These are phyloP conservation scores for Beauveria medogensis DNA, from an alignment of 2,329 filamentous ascomycete genomes.

Conservation along the genomic window DNA sequence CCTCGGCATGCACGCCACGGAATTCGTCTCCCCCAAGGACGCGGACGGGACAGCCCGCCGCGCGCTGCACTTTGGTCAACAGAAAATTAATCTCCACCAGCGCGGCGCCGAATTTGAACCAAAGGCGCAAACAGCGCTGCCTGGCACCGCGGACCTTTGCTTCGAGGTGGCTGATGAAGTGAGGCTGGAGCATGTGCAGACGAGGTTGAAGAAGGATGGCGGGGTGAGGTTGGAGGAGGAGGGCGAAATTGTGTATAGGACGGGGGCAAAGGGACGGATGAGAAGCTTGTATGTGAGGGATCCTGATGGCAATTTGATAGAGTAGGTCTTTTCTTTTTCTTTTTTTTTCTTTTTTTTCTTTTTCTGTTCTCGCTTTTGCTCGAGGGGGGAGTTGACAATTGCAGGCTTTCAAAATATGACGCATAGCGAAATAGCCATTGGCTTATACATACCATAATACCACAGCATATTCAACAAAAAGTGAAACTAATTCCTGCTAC, in stretches of 20 bases:
- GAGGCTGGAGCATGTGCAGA: slow-evolving; percentile 37
- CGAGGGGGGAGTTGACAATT: neutral
- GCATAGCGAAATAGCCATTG: neutral
- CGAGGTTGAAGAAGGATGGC: slow-evolving; percentile 30
- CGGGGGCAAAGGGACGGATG: slow-evolving; percentile 46
- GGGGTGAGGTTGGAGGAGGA: slow-evolving; percentile 42
- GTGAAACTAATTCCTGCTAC: neutral
- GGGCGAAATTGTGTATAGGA: slow-evolving; percentile 42
- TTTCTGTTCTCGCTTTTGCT: neutral
- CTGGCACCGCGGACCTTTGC: slow-evolving; percentile 52
- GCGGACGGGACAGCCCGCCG: slow-evolving; percentile 30
- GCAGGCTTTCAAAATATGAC: slow-evolving; percentile 11
- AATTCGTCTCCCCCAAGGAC: slow-evolving; percentile 35
- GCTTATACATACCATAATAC: neutral
- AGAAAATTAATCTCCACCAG: slow-evolving; percentile 56
- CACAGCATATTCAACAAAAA: neutral
- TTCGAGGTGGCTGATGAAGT: slow-evolving; percentile 43
- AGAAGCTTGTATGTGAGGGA: slow-evolving; percentile 53
- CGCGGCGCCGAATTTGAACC: slow-evolving; percentile 51
- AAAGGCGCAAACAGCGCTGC: slow-evolving; percentile 43
- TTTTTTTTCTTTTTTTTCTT: too few relatives aligned
- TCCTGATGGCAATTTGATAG: slow-evolving; percentile 54
- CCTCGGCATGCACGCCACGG: slow-evolving; percentile 49
- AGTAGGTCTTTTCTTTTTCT: slow-evolving; percentile 35
- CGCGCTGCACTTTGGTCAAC: slow-evolving; percentile 47